phyloP scores from a whole-genome alignment of 768 basidiomycete species.

The Suillus occidentalis region DNA sequence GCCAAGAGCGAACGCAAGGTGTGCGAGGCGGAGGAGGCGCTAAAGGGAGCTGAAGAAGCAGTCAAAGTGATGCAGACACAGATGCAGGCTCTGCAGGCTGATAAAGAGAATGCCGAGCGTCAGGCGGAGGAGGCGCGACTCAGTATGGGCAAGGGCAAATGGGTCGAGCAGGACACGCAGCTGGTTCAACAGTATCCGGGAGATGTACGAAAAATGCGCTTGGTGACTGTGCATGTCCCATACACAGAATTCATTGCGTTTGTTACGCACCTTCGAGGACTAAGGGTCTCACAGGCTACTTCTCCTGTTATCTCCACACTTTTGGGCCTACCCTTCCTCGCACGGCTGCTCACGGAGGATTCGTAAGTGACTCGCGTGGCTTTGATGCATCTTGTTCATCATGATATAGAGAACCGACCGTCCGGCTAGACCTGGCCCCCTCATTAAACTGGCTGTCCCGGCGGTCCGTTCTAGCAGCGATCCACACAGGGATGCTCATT shows the following conservation, averaged over 20 bases:
- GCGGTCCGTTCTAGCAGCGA: slow-evolving; percentile 78
- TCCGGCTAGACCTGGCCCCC: slow-evolving; percentile 91
- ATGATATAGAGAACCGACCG: slow-evolving; percentile 76
- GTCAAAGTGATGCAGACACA: slow-evolving; percentile 82
- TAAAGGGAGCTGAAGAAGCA: slow-evolving; percentile 84
- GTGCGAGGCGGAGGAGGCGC: slow-evolving; percentile 70
- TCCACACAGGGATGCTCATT: slow-evolving; percentile 82
- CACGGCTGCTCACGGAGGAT: slow-evolving; percentile 77
- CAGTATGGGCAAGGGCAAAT: slow-evolving; percentile 69
- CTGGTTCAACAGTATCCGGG: slow-evolving; percentile 20
- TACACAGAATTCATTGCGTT: slow-evolving; percentile 83
- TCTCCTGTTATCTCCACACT: slow-evolving; percentile 73
- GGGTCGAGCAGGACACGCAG: slow-evolving; percentile 44
- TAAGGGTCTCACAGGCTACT: slow-evolving; percentile 58
- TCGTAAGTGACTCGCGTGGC: slow-evolving; percentile 57
- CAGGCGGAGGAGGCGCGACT: slow-evolving; percentile 49
- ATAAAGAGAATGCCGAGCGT: slow-evolving; percentile 62
- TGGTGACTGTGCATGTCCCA: slow-evolving; percentile 69
- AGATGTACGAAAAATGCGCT: slow-evolving; percentile 35
- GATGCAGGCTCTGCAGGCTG: slow-evolving; percentile 72
- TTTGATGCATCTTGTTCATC: slow-evolving; percentile 12
- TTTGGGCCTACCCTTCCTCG: slow-evolving; percentile 75
- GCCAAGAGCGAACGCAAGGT: slow-evolving; percentile 75
- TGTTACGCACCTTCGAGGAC: slow-evolving; percentile 68
- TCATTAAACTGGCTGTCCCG: slow-evolving; percentile 93